A percentile compares a stretch with the other conserved stretches of the same genome.
These are phyloP conservation scores for Aegilops speltoides DNA, from an alignment of 176 grass and related monocot species.

Conservation along the genomic window DNA sequence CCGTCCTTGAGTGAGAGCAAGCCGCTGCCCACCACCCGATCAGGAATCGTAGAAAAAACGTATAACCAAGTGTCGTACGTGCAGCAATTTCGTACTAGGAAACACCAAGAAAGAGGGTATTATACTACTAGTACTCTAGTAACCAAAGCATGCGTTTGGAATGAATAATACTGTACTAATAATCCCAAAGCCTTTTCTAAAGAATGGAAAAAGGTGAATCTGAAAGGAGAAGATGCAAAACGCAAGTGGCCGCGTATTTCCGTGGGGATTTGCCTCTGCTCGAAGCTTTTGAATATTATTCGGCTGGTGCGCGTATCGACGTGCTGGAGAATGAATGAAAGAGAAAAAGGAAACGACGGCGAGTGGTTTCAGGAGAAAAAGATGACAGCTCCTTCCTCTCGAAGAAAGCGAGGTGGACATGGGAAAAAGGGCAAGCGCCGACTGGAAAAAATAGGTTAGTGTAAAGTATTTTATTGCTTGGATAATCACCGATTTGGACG, in stretches of 20 bases:
- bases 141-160: background rate
- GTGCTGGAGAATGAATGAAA: no score
- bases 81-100: background rate
- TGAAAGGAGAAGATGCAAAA: background rate
- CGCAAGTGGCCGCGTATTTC: background rate
- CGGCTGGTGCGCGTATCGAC: background rate
- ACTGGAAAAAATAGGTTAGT: background rate
- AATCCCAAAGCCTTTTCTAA: background rate
- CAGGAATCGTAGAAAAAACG: no score
- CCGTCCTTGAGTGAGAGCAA: no score
- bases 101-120: background rate
- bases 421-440: background rate
- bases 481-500: background rate
- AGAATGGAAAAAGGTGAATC: background rate
- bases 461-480: background rate
- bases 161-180: background rate
- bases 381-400: background rate
- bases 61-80: no score
- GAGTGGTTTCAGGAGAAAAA: constrained; percentile 6
- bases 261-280: background rate
- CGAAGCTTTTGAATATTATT: background rate
- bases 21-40: no score
- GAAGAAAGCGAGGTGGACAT: background rate
- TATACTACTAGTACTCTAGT: background rate
- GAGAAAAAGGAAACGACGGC: background rate